Percentiles rank a stretch among this genome's conserved stretches.
Evolutionary conservation across 345 rosid species (phyloP).

Genomic region (Combretum micranthum): DNA sequence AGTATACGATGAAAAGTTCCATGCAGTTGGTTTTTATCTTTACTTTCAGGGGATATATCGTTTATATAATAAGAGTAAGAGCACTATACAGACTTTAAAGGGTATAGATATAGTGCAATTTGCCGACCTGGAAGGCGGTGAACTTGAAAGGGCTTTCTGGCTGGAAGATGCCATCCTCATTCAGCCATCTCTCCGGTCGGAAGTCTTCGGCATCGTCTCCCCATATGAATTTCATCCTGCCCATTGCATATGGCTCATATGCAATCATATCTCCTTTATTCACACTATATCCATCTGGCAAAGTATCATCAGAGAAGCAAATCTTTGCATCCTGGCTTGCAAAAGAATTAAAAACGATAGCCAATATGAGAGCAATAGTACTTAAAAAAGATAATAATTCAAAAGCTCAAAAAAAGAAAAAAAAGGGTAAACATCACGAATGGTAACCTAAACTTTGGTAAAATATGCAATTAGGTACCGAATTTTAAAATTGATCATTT

Average conservation of each 20-base stretch:
- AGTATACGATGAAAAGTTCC: background rate
- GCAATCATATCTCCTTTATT: conserved; percentile 43
- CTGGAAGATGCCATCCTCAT: conserved; percentile 33
- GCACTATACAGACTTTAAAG: too few species aligned
- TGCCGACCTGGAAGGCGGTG: conserved; percentile 49
- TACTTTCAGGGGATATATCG: too few species aligned
- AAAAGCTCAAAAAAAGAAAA: background rate
- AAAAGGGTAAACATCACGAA: too few species aligned
- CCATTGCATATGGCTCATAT: conserved; percentile 58
- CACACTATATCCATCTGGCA: conserved; percentile 54
- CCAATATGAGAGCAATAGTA: too few species aligned
- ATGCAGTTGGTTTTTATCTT: background rate
- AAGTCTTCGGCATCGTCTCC: conserved; percentile 45
- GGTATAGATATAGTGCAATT: background rate
- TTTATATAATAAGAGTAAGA: too few species aligned
- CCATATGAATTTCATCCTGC: conserved; percentile 59
- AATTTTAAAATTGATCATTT: too few species aligned
- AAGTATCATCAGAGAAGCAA: conserved; percentile 47
- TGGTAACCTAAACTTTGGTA: too few species aligned
- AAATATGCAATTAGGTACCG: too few species aligned
- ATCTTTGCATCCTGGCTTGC: conserved; percentile 41
- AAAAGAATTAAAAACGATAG: background rate
- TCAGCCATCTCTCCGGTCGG: conserved; percentile 51
- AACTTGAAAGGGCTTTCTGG: conserved; percentile 52
- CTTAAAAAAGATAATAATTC: background rate